These are phyloP conservation scores for Sphaerobolus stellatus DNA, from an alignment of 1,284 basidiomycete species.

Conservation along the genomic window DNA sequence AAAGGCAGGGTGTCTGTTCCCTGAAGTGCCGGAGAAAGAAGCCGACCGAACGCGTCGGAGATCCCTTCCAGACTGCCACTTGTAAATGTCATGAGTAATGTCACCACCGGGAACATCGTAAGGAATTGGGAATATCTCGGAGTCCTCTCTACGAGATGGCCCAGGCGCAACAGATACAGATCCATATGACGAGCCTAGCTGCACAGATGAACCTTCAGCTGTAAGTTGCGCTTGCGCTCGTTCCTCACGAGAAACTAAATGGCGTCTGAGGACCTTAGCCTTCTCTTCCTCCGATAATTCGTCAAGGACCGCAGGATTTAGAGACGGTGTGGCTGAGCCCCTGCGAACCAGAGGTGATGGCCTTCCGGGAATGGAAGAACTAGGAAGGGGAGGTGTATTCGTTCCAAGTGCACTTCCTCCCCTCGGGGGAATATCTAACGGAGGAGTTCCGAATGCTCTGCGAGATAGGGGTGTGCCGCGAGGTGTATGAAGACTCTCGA, in stretches of 20 bases:
- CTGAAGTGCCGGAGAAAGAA: conserved; percentile 66
- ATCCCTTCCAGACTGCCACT: conserved; percentile 73
- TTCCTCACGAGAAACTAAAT: conserved; percentile 77
- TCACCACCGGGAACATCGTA: conserved; percentile 85
- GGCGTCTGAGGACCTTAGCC: conserved; percentile 73
- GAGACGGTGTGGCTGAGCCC: conserved; percentile 2
- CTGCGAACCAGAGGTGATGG: background rate
- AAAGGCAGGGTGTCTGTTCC: conserved; percentile 59
- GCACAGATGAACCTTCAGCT: background rate
- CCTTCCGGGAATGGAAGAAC: background rate
- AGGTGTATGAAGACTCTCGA: background rate
- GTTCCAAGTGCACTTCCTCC: background rate
- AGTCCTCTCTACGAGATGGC: conserved; percentile 39
- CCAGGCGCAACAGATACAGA: background rate
- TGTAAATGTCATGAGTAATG: conserved; percentile 92
- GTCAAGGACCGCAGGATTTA: conserved; percentile 38
- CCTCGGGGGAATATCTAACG: conserved; percentile 11
- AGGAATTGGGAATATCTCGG: conserved; percentile 77
- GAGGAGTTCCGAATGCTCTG: conserved; percentile 7
- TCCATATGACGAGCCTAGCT: background rate
- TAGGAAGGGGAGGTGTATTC: background rate
- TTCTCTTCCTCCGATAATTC: conserved; percentile 78
- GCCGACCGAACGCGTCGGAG: conserved; percentile 66
- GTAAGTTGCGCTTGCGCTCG: conserved; percentile 38
- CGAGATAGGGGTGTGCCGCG: conserved; percentile 8